These are phyloP conservation scores for Camillea tinctor DNA, from an alignment of 2,329 filamentous ascomycete genomes.

Conservation along the genomic window DNA sequence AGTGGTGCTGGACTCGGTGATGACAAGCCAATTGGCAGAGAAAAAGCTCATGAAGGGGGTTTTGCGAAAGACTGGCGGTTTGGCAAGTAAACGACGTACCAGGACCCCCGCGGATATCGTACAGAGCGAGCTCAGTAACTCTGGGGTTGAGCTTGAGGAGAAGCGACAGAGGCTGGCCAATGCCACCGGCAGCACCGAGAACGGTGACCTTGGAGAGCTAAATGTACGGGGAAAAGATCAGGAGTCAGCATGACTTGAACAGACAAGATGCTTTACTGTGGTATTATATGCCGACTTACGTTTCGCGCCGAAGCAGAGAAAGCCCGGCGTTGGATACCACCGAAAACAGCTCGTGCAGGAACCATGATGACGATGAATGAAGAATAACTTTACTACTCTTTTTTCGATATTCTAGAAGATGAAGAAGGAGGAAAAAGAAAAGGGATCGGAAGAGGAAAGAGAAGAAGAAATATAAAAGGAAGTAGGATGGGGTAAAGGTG, in stretches of 20 bases:
- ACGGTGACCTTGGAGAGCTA: slow-evolving; percentile 97
- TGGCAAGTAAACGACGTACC: slow-evolving; percentile 57
- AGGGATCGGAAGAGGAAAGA: no score
- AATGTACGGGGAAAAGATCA: slow-evolving; percentile 8
- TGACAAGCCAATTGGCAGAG: slow-evolving; percentile 8
- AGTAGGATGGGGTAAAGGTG: background rate
- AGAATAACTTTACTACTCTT: background rate
- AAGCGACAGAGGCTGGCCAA: slow-evolving; percentile 96
- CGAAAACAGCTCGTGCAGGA: slow-evolving; percentile 32
- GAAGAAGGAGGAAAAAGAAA: background rate
- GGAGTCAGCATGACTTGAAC: slow-evolving; percentile 12
- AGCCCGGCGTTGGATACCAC: slow-evolving; percentile 66
- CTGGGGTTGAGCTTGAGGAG: slow-evolving; percentile 98
- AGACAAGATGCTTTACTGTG: no score
- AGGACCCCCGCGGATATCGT: slow-evolving; percentile 93
- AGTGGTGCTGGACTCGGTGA: slow-evolving; percentile 1
- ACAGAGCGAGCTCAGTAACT: slow-evolving; percentile 90
- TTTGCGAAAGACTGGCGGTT: background rate
- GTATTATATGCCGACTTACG: slow-evolving; percentile 58
- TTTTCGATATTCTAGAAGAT: background rate
- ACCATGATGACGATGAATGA: slow-evolving; percentile 23
- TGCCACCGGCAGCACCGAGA: slow-evolving; percentile 94
- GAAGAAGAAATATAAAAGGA: no score
- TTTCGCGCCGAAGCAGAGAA: slow-evolving; percentile 78
- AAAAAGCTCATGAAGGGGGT: background rate